Evolutionary conservation across 768 basidiomycete genomes (phyloP).

Genomic region (Trametes elegans): DNA sequence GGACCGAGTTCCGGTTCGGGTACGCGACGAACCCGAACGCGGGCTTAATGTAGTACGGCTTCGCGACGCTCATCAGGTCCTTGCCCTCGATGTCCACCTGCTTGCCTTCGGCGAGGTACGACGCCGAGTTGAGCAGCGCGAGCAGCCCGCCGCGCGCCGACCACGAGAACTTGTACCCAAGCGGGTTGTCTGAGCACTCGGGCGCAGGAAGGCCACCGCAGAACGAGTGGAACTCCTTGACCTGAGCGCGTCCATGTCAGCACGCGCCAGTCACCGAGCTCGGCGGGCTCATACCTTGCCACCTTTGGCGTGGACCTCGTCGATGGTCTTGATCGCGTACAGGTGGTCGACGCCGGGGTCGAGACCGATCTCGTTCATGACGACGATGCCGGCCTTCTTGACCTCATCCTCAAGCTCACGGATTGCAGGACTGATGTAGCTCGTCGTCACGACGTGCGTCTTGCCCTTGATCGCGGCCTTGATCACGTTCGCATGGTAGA

Average conservation of each 20-base stretch:
- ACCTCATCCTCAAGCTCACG: constrained; percentile 77
- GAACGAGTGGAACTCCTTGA: constrained; percentile 91
- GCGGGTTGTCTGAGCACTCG: constrained; percentile 87
- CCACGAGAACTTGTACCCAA: constrained; percentile 99
- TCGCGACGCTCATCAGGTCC: constrained; percentile 87
- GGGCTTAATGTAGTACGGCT: constrained; percentile 93
- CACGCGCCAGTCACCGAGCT: not conserved
- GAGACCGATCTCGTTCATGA: constrained; percentile 97
- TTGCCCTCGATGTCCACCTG: constrained; percentile 66
- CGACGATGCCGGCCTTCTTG: constrained; percentile 86
- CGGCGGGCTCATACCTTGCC: constrained; percentile 64
- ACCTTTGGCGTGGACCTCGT: constrained; percentile 90
- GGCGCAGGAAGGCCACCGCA: constrained; percentile 96
- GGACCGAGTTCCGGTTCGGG: constrained; percentile 92
- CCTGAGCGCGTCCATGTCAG: constrained; percentile 37
- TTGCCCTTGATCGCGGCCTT: constrained; percentile 85
- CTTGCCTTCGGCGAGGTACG: constrained; percentile 69
- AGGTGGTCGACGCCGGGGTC: constrained; percentile 95
- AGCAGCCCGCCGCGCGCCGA: constrained; percentile 94
- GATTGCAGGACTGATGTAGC: constrained; percentile 92
- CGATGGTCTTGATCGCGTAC: constrained; percentile 91
- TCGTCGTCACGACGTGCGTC: constrained; percentile 94
- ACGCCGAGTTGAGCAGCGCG: constrained; percentile 88
- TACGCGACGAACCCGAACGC: constrained; percentile 96
- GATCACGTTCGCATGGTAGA: constrained; percentile 85